phyloP scores from a whole-genome alignment of 805 yeast species.

The Pichia cabralensis region DNA sequence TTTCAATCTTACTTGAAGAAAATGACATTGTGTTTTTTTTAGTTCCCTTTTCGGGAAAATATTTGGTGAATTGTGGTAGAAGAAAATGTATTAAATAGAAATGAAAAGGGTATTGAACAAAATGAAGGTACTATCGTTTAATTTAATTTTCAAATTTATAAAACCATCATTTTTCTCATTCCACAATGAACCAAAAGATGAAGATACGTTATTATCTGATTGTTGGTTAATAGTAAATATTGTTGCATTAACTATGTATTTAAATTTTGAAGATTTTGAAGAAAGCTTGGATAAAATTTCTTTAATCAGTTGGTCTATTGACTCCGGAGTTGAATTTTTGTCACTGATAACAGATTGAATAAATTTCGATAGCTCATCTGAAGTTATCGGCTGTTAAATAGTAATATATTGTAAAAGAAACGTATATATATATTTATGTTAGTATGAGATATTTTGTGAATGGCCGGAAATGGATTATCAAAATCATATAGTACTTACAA shows the following conservation, averaged over 20 bases:
- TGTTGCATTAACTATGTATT: slow-evolving; percentile 42
- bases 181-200: slow-evolving; percentile 47
- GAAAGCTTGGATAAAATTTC: neutral
- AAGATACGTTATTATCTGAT: slow-evolving; percentile 24
- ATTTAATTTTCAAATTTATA: slow-evolving; percentile 26
- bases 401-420: neutral
- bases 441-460: neutral
- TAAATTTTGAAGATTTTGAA: slow-evolving; percentile 42
- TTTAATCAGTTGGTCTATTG: neutral
- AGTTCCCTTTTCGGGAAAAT: too few relatives aligned
- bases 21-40: too few relatives aligned
- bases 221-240: slow-evolving; percentile 20
- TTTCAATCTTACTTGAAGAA: too few relatives aligned
- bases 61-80: too few relatives aligned
- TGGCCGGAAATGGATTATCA: too few relatives aligned
- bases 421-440: too few relatives aligned
- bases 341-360: too few relatives aligned
- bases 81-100: neutral
- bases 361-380: slow-evolving; percentile 11
- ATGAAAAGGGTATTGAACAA: slow-evolving; percentile 5
- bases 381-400: slow-evolving; percentile 14
- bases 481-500: too few relatives aligned
- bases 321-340: too few relatives aligned
- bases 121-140: slow-evolving; percentile 13
- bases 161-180: slow-evolving; percentile 47